Base-by-base conservation (phyloP, 1,139 yeast species). In the Saccharomycopsis crataegensis region DNA sequence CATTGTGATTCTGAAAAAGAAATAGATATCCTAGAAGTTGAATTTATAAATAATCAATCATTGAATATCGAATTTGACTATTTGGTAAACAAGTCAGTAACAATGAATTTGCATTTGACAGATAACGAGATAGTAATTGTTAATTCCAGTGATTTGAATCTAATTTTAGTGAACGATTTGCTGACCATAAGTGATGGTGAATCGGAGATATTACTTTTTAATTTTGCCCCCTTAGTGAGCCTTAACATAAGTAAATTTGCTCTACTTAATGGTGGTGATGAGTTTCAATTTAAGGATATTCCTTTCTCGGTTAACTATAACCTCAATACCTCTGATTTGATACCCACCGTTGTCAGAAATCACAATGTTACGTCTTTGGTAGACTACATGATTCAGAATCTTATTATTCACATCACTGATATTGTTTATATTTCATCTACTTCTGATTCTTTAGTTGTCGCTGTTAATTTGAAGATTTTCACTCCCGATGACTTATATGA, bases 341-440 rank as follows among this genome's bases (percentile, higher is more conserved):
- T 42, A 42, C 16, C 44, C 6, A 14, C 14, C 41, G 4, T 37
- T 14, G 41, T 37, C 4, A 4, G 31, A 42, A 16, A 42, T n/a
- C n/a, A 3, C 16, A 42, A 42, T 4, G 11, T 2, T 3, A 11
- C 40, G 6, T 34, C 48, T 9, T 34, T 46, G 4, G 1, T 46
- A 3, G 48, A 46, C 17, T 8, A 46, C 9, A 14, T 46, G 11
- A 33, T 46, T 17, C 12, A 36, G 5, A 14, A 32, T 11, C 32
- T 52, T 28, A 36, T 43, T 6, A 31, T 54, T 6, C 43, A 48
- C 7, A 53, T 56, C 46, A 47, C 40, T 6, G 45, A 37, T 14
- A 9, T 56, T 6, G 38, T 46, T 14, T 52, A 50, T 45, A 8
- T 56, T 9, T 37, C 49, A 12, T 51, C 57, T 3, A 38, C 51